A percentile compares a stretch with the other conserved stretches of the same genome.
Conservation (phyloP, 345 rosid species). For the Angophora floribunda region DNA sequence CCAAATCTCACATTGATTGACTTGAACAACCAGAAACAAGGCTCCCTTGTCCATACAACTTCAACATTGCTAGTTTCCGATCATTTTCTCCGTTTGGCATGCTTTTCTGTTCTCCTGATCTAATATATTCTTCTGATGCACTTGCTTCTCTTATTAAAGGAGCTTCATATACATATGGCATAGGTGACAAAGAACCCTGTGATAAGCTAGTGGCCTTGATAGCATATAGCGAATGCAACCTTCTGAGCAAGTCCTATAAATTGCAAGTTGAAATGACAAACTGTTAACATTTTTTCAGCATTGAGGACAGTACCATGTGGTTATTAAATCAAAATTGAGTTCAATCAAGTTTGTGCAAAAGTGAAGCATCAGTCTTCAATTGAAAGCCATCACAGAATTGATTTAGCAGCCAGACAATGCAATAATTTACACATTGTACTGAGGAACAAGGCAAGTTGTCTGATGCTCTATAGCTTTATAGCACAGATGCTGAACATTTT, state of each 20-base stretch:
- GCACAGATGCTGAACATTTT: neutral
- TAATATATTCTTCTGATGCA: conserved; percentile 8
- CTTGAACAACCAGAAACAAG: conserved; percentile 48
- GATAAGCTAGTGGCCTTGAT: conserved; percentile 19
- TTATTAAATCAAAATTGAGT: neutral
- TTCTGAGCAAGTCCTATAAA: conserved; percentile 59
- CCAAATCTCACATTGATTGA: conserved; percentile 50
- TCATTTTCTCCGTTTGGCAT: neutral
- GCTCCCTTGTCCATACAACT: conserved; percentile 14
- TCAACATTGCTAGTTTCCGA: neutral
- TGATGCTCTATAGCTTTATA: neutral
- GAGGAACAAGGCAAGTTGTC: neutral
- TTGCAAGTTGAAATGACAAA: neutral
- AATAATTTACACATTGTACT: neutral
- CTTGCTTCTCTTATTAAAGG: conserved; percentile 10
- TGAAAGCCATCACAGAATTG: neutral
- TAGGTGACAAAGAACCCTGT: conserved; percentile 1
- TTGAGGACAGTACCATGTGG: neutral
- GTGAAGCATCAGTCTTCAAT: neutral
- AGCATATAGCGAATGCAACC: conserved; percentile 48
- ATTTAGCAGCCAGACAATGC: neutral
- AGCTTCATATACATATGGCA: conserved; percentile 7
- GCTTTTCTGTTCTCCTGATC: neutral
- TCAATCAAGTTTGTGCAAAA: neutral
- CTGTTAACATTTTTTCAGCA: neutral